Evolutionary conservation across 495 filamentous ascomycete genomes (phyloP), one percentile per base, ranked within the genome.

Genomic region (Penicillium cataractarum): DNA sequence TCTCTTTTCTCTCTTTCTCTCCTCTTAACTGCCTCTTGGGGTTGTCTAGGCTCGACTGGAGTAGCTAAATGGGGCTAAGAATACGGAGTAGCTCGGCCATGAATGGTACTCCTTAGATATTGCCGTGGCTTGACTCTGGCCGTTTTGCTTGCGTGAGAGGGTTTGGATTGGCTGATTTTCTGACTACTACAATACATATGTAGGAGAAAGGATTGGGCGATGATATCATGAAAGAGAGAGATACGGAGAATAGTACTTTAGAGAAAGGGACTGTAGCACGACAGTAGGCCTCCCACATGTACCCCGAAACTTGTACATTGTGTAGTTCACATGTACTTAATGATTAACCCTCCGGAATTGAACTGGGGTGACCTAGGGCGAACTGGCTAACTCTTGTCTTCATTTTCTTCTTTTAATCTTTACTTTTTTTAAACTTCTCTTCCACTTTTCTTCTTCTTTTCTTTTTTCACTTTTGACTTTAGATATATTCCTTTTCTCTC

Each of bases 1-100:
- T 27, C 46, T 29, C 22, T 5, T n/a, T n/a, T n/a, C n/a, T n/a
- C n/a, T n/a, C n/a, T n/a, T n/a, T n/a, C 46, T 29, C 46, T 27
- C 24, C 13, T 49, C 46, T 49, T 2, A 5, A 49, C 13, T 26
- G 46, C 46, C 46, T 39, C 55, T 22, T 44, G 40, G 40, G 21
- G 24, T 27, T 12, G 54, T 27, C 24, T n/a, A 17, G 15, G 17
- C 40, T 44, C n/a, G n/a, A 44, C 10, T 22, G 5, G 32, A 37
- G 42, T 29, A n/a, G 33, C 40, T 24, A 21, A 33, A 35, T 35
- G 10, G 31, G 51, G 10, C 51, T 21, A 49, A 46, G n/a, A 57
- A 44, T 53, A 52, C 65, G 62, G 65, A 69, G 61, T n/a, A 60
- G 19, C 51, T 69, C 66, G 60, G 66, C 44, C 59, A 56, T 40